Evolutionary conservation across 257 asterid genomes (phyloP).

Genomic region (Euphrasia confusa): DNA sequence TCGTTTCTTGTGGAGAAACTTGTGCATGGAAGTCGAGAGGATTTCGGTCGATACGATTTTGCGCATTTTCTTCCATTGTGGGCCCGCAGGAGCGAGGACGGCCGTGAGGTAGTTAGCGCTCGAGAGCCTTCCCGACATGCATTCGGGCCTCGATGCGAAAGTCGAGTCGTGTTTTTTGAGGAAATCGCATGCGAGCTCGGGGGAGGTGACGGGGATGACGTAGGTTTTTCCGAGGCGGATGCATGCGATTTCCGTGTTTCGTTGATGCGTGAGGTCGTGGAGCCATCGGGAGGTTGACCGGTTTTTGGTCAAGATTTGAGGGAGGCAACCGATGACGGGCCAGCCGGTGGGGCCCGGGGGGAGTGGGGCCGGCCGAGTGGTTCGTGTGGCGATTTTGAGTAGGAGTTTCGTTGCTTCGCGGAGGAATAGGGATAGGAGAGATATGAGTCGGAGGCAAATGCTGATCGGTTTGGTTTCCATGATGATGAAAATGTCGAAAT

Average conservation of each 20-base stretch:
- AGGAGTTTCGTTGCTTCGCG: no score
- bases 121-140: conserved; percentile 22
- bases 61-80: conserved; percentile 34
- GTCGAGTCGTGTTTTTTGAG: conserved; percentile 20
- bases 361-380: no score
- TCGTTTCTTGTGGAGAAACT: conserved; percentile 26
- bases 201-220: conserved; percentile 29
- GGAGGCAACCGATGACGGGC: no score
- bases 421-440: no score
- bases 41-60: conserved; percentile 21
- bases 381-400: no score
- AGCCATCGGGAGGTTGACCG: conserved; percentile 29
- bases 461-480: no score
- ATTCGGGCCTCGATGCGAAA: conserved; percentile 28
- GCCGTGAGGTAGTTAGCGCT: conserved; percentile 16
- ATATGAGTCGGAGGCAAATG: no score
- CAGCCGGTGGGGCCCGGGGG: no score
- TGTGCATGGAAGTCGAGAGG: conserved; percentile 25
- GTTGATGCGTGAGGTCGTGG: background rate
- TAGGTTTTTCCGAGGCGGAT: conserved; percentile 27
- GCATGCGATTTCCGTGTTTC: conserved; percentile 30
- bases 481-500: no score
- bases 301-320: no score
- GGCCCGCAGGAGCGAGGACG: conserved; percentile 6
- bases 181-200: conserved; percentile 33